These are phyloP conservation scores for Trypanosoma mega DNA, from an alignment of 208 protist species.

Conservation along the genomic window DNA sequence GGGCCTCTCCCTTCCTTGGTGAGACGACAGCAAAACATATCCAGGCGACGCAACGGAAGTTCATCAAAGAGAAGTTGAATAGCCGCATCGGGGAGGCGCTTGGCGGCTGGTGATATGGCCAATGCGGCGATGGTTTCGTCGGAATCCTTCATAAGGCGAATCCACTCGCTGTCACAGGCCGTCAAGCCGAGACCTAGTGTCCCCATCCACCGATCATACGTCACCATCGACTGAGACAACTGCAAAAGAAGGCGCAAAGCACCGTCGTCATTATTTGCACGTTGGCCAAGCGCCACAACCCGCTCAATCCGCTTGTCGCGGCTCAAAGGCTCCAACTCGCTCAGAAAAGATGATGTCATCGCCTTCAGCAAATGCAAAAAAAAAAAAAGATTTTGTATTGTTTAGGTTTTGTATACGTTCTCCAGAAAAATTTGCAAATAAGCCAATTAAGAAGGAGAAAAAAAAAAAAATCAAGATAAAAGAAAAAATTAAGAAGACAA, in stretches of 20 bases:
- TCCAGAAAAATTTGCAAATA: no score
- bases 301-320: neutral
- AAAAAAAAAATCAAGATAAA: no score
- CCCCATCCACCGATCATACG: slow-evolving; percentile 21
- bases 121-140: slow-evolving; percentile 8
- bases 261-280: neutral
- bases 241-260: slow-evolving; percentile 1
- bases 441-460: no score
- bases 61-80: slow-evolving; percentile 19
- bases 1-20: neutral
- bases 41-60: slow-evolving; percentile 3
- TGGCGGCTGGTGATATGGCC: slow-evolving; percentile 16
- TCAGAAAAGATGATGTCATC: slow-evolving; percentile 13
- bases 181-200: slow-evolving; percentile 17
- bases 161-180: neutral
- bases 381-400: no score
- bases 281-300: slow-evolving; percentile 17
- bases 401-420: no score
- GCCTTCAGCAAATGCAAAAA: no score
- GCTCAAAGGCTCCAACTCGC: slow-evolving; percentile 10
- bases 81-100: neutral
- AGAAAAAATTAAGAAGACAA: no score
- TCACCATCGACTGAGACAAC: slow-evolving; percentile 15
- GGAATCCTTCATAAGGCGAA: slow-evolving; percentile 14
- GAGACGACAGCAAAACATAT: slow-evolving; percentile 6